Evolutionary conservation across 441 rosid species (phyloP).

Genomic region (Flueggea neowawraea): DNA sequence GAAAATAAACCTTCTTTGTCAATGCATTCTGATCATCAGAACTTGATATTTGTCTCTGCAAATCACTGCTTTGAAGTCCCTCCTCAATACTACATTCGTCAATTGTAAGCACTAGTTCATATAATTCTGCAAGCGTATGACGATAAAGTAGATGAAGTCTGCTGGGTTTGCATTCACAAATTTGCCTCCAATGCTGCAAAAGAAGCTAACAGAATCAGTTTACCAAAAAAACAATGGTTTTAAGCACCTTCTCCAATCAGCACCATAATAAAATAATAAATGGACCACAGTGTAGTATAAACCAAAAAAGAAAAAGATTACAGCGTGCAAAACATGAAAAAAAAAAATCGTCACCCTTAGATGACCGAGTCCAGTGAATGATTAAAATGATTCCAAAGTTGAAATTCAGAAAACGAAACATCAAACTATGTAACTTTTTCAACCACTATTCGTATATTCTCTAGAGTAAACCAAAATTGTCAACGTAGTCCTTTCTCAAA

Average conservation of each 20-base stretch:
- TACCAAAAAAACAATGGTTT: background rate
- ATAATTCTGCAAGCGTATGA: constrained; percentile 74
- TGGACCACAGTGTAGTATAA: too few species aligned
- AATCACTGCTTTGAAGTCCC: constrained; percentile 30
- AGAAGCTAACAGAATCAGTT: constrained; percentile 16
- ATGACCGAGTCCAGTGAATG: too few species aligned
- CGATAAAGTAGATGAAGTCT: constrained; percentile 75
- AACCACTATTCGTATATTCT: too few species aligned
- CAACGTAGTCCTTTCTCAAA: too few species aligned
- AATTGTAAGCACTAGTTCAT: constrained; percentile 41
- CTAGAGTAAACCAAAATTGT: too few species aligned
- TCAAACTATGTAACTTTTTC: too few species aligned
- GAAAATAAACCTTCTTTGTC: constrained; percentile 58
- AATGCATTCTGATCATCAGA: constrained; percentile 34
- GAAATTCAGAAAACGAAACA: too few species aligned
- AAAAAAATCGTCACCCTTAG: too few species aligned
- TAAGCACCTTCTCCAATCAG: background rate
- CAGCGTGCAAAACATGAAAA: too few species aligned
- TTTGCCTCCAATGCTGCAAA: constrained; percentile 88
- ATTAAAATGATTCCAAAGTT: too few species aligned
- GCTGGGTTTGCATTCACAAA: constrained; percentile 86
- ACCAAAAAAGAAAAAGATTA: too few species aligned
- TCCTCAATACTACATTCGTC: constrained; percentile 36
- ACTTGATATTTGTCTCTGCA: constrained; percentile 37
- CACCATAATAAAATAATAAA: too few species aligned